phyloP scores from a whole-genome alignment of 176 grass and related monocot species.

The Puya raimondii region DNA sequence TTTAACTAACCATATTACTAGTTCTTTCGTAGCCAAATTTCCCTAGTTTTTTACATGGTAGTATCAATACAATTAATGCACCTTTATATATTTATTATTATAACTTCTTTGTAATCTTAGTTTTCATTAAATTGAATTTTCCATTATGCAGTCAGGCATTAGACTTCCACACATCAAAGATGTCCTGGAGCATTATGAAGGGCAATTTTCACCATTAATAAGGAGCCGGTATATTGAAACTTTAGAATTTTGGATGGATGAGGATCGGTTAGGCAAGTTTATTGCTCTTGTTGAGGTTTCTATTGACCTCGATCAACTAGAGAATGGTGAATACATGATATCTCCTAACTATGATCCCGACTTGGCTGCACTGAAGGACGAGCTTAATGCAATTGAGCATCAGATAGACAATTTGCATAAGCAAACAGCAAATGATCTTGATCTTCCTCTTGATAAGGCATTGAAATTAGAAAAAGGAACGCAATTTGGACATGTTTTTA shows the following conservation, averaged over 20 bases:
- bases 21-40: not conserved
- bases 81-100: not conserved
- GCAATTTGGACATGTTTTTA: slow-evolving; percentile 91
- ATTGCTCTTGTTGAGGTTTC: slow-evolving; percentile 58
- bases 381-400: slow-evolving; percentile 61
- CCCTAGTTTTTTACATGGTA: no score
- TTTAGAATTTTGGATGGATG: slow-evolving; percentile 56
- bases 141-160: slow-evolving; percentile 56
- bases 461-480: slow-evolving; percentile 85
- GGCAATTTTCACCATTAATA: slow-evolving; percentile 68
- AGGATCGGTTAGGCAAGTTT: slow-evolving; percentile 56
- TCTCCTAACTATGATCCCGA: slow-evolving; percentile 65
- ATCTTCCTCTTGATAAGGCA: slow-evolving; percentile 76
- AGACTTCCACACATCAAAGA: slow-evolving; percentile 49
- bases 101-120: not conserved
- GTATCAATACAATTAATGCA: no score
- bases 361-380: slow-evolving; percentile 55
- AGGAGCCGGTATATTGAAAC: slow-evolving; percentile 43
- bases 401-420: slow-evolving; percentile 67
- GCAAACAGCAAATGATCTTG: slow-evolving; percentile 61
- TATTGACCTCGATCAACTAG: slow-evolving; percentile 72
- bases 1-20: slow-evolving; percentile 13
- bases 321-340: slow-evolving; percentile 88
- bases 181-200: slow-evolving; percentile 69
- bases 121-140: slow-evolving; percentile 14